phyloP scores from a whole-genome alignment of 805 yeast genomes.

The Saturnispora besseyi region DNA sequence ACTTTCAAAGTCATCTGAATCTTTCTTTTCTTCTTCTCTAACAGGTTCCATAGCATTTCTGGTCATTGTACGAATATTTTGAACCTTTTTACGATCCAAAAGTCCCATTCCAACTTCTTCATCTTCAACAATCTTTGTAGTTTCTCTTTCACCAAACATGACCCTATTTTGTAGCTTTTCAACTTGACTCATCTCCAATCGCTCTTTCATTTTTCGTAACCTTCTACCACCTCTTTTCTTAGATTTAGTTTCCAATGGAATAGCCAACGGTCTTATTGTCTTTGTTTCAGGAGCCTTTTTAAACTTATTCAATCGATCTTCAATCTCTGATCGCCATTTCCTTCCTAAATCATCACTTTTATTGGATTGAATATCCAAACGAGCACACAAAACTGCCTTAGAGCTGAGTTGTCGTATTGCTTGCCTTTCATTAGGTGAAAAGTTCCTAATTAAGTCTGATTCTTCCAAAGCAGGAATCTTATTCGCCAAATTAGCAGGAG shows the following conservation, averaged over 20 bases:
- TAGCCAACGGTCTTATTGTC: conserved; percentile 61
- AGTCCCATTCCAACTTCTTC: conserved; percentile 81
- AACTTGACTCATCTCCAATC: conserved; percentile 70
- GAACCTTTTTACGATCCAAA: conserved; percentile 32
- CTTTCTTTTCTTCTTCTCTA: conserved; percentile 10
- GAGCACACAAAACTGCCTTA: conserved; percentile 71
- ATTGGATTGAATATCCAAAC: conserved; percentile 55
- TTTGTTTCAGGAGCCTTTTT: conserved; percentile 66
- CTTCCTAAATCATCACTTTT: conserved; percentile 37
- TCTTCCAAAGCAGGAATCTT: conserved; percentile 42
- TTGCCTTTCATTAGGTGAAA: conserved; percentile 37
- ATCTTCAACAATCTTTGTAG: conserved; percentile 53
- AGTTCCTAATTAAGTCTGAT: conserved; percentile 49
- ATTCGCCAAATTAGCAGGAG: conserved; percentile 75
- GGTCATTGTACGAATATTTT: conserved; percentile 14
- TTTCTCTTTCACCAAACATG: conserved; percentile 73
- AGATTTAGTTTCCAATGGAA: conserved; percentile 66
- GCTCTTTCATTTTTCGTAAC: conserved; percentile 70
- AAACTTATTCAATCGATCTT: conserved; percentile 56
- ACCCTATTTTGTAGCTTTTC: conserved; percentile 78
- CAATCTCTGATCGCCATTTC: conserved; percentile 52
- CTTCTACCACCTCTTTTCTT: conserved; percentile 83
- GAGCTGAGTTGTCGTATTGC: conserved; percentile 75
- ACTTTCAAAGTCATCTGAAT: neutral
- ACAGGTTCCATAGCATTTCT: conserved; percentile 8